Base-by-base conservation (phyloP, 78 protist genomes). In the Dictyostelium firmibasis region DNA sequence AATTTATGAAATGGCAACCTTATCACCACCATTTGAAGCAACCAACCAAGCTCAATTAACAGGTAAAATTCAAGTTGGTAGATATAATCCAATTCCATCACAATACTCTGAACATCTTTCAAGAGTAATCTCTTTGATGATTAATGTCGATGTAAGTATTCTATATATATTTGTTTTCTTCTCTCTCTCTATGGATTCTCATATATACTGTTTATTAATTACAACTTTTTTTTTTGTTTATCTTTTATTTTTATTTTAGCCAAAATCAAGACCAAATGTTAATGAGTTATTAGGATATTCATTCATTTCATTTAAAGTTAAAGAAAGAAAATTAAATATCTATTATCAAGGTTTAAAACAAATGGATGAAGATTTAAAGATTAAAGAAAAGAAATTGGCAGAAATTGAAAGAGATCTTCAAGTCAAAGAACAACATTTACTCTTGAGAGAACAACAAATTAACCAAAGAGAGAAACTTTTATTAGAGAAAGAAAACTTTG, bases 11-110 rank as follows among this genome's bases (percentile, higher is more conserved):
- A 86, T 97, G 95, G 93, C 97, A 16, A 44, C 95, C n/a, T 35
- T 91, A 35, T 2, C 18, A 3, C 98, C 97, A 62, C 98, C 98
- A 36, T 97, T 97, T 84, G 95, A 92, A 35, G 98, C 97, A 3
- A 43, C 64, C 18, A 96, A 79, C 27, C 96, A 88, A 83, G 83
- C 35, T 36, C 84, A 81, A 62, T 82, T 97, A 16, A 84, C 67
- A 0, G 47, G 38, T n/a, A 97, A 96, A 86, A 97, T 97, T 75
- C 79, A 76, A 75, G 74, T 36, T 33, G 97, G 97, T 78, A 67
- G 69, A 44, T 94, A 78, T 77, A 25, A 23, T 13, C 88, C 84
- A n/a, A 27, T 94, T 25, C 91, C 93, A 62, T 10, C 23, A 16
- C 83, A 81, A 47, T 94, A 85, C 16, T 94, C 97, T 5, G 23